These are phyloP conservation scores for Neurospora sp. DNA, from an alignment of 495 filamentous ascomycete species.

Conservation along the genomic window DNA sequence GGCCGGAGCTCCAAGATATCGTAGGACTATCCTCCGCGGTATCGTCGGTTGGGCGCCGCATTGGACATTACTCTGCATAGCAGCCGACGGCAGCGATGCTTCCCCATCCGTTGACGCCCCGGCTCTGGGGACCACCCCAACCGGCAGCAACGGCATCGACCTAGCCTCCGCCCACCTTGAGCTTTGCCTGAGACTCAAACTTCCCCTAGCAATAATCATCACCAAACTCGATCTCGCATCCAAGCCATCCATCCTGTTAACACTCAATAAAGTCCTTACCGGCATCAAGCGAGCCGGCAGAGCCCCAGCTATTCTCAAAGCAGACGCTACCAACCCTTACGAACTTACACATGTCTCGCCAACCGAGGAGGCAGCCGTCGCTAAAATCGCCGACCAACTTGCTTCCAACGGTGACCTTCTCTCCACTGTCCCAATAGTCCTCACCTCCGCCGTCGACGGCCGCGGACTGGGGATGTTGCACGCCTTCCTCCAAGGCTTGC, in stretches of 20 bases:
- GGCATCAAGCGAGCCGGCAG: constrained; percentile 64
- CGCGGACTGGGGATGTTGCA: constrained; percentile 73
- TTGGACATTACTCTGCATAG: constrained; percentile 80
- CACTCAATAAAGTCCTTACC: constrained; percentile 63
- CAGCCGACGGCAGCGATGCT: constrained; percentile 60
- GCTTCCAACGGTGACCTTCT: constrained; percentile 31
- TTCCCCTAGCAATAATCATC: constrained; percentile 70
- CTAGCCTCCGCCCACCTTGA: constrained; percentile 73
- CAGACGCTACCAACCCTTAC: constrained; percentile 24
- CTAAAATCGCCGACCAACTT: constrained; percentile 38
- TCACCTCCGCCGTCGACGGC: constrained; percentile 82
- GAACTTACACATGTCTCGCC: constrained; percentile 27
- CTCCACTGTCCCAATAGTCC: constrained; percentile 67
- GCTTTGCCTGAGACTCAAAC: constrained; percentile 66
- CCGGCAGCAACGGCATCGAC: constrained; percentile 39
- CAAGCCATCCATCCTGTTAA: constrained; percentile 53
- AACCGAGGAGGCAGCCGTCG: constrained; percentile 42
- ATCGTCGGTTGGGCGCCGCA: constrained; percentile 95
- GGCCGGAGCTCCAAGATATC: constrained; percentile 77
- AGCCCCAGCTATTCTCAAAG: constrained; percentile 58
- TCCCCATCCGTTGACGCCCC: constrained; percentile 25
- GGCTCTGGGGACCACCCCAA: constrained; percentile 10
- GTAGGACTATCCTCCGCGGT: constrained; percentile 76
- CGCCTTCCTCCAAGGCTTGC: constrained; percentile 67
- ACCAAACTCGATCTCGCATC: constrained; percentile 88